Percentiles rank a stretch among this genome's conserved stretches.
phyloP scores from a whole-genome alignment of 352 stramenopile genomes.

The Pythium biforme region DNA sequence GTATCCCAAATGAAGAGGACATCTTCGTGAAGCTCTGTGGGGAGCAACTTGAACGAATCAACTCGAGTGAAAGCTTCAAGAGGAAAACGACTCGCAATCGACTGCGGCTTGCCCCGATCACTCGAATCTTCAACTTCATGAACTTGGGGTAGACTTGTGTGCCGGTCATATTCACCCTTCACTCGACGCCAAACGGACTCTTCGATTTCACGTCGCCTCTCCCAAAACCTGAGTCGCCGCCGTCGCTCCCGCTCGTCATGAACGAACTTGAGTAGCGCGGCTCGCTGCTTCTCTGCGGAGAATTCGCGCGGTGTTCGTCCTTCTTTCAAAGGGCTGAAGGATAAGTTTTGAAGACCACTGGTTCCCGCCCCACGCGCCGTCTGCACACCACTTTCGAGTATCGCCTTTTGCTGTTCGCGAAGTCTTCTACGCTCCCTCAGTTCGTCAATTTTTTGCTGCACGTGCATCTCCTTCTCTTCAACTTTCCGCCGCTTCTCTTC shows the following conservation, averaged over 20 bases:
- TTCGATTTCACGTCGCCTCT: constrained; percentile 53
- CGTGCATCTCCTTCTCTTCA: constrained; percentile 67
- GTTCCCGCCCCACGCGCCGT: constrained; percentile 21
- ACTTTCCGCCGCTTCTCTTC: constrained; percentile 71
- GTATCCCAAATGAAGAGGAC: constrained; percentile 79
- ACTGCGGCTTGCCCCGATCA: neutral
- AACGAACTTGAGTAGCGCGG: constrained; percentile 68
- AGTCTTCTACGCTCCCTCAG: constrained; percentile 58
- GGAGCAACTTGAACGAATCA: constrained; percentile 40
- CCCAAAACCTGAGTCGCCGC: constrained; percentile 51
- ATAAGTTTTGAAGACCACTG: neutral
- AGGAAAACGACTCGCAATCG: constrained; percentile 24
- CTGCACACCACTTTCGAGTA: constrained; percentile 70
- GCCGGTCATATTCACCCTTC: constrained; percentile 38
- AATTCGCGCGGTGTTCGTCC: constrained; percentile 15
- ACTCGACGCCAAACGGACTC: constrained; percentile 52
- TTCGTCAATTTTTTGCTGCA: constrained; percentile 77
- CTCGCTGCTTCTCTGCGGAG: constrained; percentile 45
- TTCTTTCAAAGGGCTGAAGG: constrained; percentile 25
- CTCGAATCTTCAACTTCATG: neutral
- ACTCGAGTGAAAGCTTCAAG: constrained; percentile 32
- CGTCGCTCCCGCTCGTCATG: constrained; percentile 62
- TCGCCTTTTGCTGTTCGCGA: constrained; percentile 66
- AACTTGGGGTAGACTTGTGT: neutral
- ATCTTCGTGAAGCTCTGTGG: constrained; percentile 44